Evolutionary conservation across 179 eudicot genomes (phyloP), one percentile per base, ranked within the genome.

Genomic region (Spergularia azorica): DNA sequence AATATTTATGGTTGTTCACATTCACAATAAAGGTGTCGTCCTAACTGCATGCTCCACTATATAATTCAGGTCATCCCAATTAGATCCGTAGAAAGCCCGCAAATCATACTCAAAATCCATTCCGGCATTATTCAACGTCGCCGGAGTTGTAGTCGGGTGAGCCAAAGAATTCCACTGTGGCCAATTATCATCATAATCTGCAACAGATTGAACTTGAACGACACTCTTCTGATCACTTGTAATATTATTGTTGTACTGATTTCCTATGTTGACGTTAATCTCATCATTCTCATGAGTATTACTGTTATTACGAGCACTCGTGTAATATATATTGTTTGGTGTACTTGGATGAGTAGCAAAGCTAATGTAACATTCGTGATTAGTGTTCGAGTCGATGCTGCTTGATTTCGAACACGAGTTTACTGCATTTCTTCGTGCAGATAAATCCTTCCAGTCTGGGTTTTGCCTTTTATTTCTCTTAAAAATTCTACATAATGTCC

Each of bases 401-500:
- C 83, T 79, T 72, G 90, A 79, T 75, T 84, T 84, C 14, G 92
- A 82, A 83, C 81, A 88, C 2, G 85, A 61, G 36, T 84, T 78
- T 54, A 63, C 17, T 52, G 63, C 7, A 36, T 36, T 56, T 68
- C 77, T 78, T 70, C 80, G 87, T 63, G 82, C 26, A 6, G 86
- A 67, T 59, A 79, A 18, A 26, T 87, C 91, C 81, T 82, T 89
- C 93, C 92, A 88, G 46, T 86, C 94, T 5, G 94, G 85, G 14
- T 78, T 61, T 64, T 85, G 84, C 76, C 84, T 87, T 55, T 73
- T 88, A 72, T 73, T 84, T 82, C 94, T 71, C 82, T 90, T 91
- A 63, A 93, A 81, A 60, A 93, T 91, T 76, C 97, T 76, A 57
- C 97, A 93, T 0, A 93, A 83, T 12, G 97, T 93, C 97, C 97